Conservation (phyloP, 75 land plant species). For the Cunninghamia lanceolata region DNA sequence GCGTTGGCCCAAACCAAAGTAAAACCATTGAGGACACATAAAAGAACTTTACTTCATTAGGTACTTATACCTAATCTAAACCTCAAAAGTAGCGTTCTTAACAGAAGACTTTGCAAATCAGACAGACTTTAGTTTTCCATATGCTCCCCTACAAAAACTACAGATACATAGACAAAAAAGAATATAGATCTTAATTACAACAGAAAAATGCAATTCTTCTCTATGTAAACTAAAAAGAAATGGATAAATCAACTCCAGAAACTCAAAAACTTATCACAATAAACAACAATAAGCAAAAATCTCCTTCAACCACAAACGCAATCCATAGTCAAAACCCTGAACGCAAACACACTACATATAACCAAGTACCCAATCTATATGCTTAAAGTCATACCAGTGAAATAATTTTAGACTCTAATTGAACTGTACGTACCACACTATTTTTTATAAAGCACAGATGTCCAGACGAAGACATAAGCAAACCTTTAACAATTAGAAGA, state of each 20-base stretch:
- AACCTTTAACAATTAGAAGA: background rate
- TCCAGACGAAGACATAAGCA: background rate
- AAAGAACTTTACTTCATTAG: background rate
- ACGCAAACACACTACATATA: background rate
- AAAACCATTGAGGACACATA: background rate
- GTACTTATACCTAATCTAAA: background rate
- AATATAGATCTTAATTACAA: too few relatives aligned
- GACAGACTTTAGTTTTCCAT: background rate
- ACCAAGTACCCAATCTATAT: background rate
- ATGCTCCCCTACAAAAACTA: background rate
- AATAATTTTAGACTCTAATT: background rate
- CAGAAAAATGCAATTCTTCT: background rate
- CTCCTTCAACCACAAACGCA: background rate
- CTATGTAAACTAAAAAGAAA: background rate
- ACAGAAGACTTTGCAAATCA: background rate
- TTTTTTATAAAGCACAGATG: background rate
- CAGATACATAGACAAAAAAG: too few relatives aligned
- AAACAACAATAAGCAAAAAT: too few relatives aligned
- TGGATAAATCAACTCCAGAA: background rate
- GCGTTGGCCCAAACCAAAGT: background rate
- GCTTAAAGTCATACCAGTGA: background rate
- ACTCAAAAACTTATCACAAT: background rate
- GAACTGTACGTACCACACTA: background rate
- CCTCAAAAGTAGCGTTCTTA: background rate
- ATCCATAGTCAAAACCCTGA: background rate